Base-by-base conservation (phyloP, 140 eudicot genomes). In the Oenanthe javanica region DNA sequence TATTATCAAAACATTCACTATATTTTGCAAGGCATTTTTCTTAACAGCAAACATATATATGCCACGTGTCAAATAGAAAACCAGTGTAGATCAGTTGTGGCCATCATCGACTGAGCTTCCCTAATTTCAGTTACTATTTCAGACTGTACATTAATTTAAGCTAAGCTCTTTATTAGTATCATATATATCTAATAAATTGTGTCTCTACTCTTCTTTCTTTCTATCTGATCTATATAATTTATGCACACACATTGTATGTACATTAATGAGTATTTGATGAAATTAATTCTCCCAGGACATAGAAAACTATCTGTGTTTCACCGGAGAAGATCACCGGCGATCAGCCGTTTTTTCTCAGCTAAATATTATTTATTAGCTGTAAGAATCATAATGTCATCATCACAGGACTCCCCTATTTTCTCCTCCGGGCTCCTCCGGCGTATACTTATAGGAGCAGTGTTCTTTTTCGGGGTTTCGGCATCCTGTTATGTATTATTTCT, bases 401-500 rank as follows among this genome's bases (percentile, higher is more conserved):
- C 69, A 61, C 69, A 61, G 69, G 69, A 61, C 36, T 5, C 36
- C 55, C 52, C 77, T 10, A 80, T 77, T 27, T 76, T 79, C 16
- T 82, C 81, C 64, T 69, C 81, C 27, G 31, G 82, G 9, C 79
- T 82, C 27, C 71, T 84, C 64, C 83, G 84, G 83, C 88, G 93
- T 64, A 50, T 80, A 25, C 71, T 87, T 36, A 82, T 81, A 54
- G 83, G 49, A 76, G 71, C 77, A n/a, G 46, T 87, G 50, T 82
- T 89, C 51, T 67, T 89, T 57, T 5, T 83, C 14, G 48, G 82
- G 63, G 86, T 84, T 49, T 31, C 81, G 25, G 79, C 83, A 2
- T 87, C 88, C 38, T 87, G 89, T 70, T 81, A 87, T 57, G 46
- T 86, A 31, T 63, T 89, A 12, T 82, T 77, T 55, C 78, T 79